A percentile compares a stretch with the other conserved stretches of the same genome.
Evolutionary conservation across 371 early-diverging fungal genomes (phyloP).

Genomic region (Syncephalastrum racemosum): DNA sequence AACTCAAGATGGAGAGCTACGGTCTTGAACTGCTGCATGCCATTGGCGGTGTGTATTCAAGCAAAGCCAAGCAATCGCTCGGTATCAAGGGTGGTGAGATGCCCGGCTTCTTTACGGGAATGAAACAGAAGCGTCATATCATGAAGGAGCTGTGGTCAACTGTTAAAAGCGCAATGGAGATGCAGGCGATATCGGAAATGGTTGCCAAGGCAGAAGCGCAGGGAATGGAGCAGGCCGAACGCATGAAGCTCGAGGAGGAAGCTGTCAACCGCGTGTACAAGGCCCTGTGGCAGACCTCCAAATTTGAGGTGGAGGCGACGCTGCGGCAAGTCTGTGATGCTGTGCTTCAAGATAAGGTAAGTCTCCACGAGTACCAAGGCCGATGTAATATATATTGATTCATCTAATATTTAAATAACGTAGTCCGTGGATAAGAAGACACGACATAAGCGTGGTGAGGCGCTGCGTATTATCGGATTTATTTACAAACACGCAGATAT

Average conservation of each 20-base stretch:
- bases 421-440: constrained; percentile 35
- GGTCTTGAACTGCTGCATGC: constrained; percentile 92
- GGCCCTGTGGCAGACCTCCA: constrained; percentile 92
- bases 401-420: neutral
- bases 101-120: constrained; percentile 62
- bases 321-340: constrained; percentile 88
- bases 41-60: constrained; percentile 85
- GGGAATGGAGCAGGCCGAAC: constrained; percentile 63
- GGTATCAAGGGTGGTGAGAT: constrained; percentile 61
- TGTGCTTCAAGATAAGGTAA: constrained; percentile 57
- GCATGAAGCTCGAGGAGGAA: constrained; percentile 71
- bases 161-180: constrained; percentile 87
- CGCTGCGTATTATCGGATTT: constrained; percentile 45
- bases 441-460: constrained; percentile 43
- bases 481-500: constrained; percentile 47
- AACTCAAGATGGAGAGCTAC: constrained; percentile 84
- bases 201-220: constrained; percentile 86
- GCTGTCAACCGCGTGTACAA: constrained; percentile 73
- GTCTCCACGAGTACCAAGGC: neutral
- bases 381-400: neutral
- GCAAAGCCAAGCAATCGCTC: constrained; percentile 82
- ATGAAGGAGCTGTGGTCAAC: constrained; percentile 86
- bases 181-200: constrained; percentile 82
- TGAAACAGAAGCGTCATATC: constrained; percentile 81
- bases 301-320: constrained; percentile 87